A percentile compares a stretch with the other conserved stretches of the same genome.
These are phyloP conservation scores for Haberlea rhodopensis DNA, from an alignment of 257 asterid species.

Conservation along the genomic window DNA sequence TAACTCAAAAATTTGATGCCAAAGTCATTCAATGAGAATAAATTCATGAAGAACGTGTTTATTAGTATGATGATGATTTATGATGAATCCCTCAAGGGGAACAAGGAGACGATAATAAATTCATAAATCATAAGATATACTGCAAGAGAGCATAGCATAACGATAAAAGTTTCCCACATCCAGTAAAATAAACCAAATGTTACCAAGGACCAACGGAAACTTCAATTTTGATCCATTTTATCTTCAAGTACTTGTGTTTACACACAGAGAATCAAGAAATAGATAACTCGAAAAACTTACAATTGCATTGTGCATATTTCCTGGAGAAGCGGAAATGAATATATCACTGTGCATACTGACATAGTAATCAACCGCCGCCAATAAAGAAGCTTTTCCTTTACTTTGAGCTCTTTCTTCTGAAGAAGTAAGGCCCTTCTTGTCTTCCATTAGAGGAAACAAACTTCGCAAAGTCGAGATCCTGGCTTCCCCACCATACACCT, in stretches of 20 bases:
- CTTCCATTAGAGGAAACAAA: slow-evolving; percentile 89
- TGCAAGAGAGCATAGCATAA: not conserved
- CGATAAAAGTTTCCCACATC: not conserved
- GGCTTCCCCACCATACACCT: slow-evolving; percentile 98
- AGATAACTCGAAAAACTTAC: slow-evolving; percentile 36
- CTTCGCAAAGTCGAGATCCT: slow-evolving; percentile 69
- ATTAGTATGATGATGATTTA: too few species aligned
- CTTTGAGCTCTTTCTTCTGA: slow-evolving; percentile 77
- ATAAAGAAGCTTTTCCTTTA: slow-evolving; percentile 86
- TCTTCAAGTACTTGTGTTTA: not conserved
- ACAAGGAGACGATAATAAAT: not conserved
- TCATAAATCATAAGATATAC: too few species aligned
- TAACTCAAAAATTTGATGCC: not conserved
- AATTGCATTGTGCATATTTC: slow-evolving; percentile 98
- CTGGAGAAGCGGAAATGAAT: slow-evolving; percentile 93
- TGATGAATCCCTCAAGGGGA: slow-evolving; percentile 14
- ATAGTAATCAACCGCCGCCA: slow-evolving; percentile 93
- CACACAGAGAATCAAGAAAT: not conserved
- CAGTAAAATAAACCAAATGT: not conserved
- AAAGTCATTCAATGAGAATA: not conserved
- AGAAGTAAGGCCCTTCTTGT: slow-evolving; percentile 85
- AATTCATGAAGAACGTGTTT: not conserved
- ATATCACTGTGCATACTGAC: slow-evolving; percentile 95
- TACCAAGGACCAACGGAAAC: not conserved
- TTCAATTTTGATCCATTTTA: not conserved